Percentiles rank a stretch among this genome's conserved stretches.
Conservation (phyloP, 257 asterid species). For the Solanum commersonii region DNA sequence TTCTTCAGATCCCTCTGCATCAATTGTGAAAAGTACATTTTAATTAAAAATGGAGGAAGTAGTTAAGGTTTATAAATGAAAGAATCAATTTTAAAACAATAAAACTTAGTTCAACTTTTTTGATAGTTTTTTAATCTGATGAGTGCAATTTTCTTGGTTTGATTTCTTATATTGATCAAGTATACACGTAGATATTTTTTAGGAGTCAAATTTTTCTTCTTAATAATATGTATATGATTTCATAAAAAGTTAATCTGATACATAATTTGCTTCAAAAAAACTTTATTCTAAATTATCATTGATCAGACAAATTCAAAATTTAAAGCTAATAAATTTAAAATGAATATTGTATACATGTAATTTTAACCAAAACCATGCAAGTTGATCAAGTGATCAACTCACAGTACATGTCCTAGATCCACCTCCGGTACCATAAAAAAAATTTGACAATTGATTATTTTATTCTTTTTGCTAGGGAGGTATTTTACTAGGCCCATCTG, state of each 20-base stretch:
- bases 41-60: background rate
- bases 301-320: background rate
- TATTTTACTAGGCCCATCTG: constrained; percentile 22
- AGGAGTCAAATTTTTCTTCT: background rate
- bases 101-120: background rate
- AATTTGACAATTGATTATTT: background rate
- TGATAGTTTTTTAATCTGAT: background rate
- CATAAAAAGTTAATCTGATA: no score
- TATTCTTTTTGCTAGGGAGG: constrained; percentile 7
- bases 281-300: background rate
- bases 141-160: background rate
- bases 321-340: background rate
- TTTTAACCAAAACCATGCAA: background rate
- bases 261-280: background rate
- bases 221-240: background rate
- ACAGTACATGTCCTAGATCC: background rate
- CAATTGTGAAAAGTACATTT: background rate
- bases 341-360: background rate
- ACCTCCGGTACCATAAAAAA: background rate
- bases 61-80: background rate
- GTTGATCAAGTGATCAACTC: background rate
- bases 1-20: background rate
- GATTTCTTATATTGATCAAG: background rate
- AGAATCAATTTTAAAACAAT: background rate
- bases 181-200: background rate